Conservation (phyloP, 306 rosid species). For the Astragalus glycyphyllos region DNA sequence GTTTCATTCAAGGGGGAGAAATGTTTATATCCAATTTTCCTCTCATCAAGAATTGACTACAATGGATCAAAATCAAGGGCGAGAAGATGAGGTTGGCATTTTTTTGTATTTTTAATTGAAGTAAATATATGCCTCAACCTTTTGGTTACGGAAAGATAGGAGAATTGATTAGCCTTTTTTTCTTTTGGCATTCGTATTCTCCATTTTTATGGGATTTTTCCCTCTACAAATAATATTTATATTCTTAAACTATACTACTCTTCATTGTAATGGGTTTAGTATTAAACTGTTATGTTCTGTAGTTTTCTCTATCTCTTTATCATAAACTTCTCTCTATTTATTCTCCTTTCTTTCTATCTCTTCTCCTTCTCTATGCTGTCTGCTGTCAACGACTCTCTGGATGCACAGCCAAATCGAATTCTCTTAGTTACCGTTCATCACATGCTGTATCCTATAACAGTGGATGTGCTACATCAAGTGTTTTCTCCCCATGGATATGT, state of each 20-base stretch:
- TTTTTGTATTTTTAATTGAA: constrained; percentile 32
- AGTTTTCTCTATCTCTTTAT: constrained; percentile 55
- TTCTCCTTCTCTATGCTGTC: constrained; percentile 84
- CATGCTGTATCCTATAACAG: constrained; percentile 98
- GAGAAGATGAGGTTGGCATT: constrained; percentile 94
- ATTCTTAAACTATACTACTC: neutral
- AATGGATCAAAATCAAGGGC: constrained; percentile 93
- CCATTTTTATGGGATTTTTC: constrained; percentile 15
- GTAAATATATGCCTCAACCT: constrained; percentile 8
- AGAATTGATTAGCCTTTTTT: constrained; percentile 23
- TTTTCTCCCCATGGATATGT: constrained; percentile 98
- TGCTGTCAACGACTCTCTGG: constrained; percentile 75
- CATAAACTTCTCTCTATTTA: constrained; percentile 73
- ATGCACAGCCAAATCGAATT: constrained; percentile 97
- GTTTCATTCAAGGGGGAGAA: constrained; percentile 79
- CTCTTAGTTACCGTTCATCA: constrained; percentile 99
- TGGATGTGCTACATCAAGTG: constrained; percentile 99
- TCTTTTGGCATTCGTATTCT: neutral
- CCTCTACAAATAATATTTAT: constrained; percentile 1
- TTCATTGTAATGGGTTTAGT: constrained; percentile 36
- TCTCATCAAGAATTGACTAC: constrained; percentile 97
- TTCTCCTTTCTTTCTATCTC: constrained; percentile 87
- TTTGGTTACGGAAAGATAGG: constrained; percentile 29
- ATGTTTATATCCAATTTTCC: constrained; percentile 97
- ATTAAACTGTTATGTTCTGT: constrained; percentile 37